A percentile compares a stretch with the other conserved stretches of the same genome.
phyloP scores from a whole-genome alignment of 371 early-diverging fungal genomes.

The Mycotypha africana region DNA sequence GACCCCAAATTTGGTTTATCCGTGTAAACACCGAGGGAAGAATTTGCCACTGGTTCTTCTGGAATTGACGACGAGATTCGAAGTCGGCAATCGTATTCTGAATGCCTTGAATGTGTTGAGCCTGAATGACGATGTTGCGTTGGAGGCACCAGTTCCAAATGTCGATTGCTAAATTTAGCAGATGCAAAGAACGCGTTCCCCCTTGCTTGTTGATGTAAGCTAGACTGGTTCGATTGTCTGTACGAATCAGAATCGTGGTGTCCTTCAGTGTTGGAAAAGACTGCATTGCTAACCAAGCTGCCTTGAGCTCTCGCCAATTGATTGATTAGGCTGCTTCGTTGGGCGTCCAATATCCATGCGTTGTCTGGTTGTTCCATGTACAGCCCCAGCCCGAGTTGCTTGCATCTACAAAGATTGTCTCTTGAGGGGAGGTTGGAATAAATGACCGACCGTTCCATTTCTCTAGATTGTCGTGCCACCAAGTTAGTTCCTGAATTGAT shows the following conservation, averaged over 20 bases:
- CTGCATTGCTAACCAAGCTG: background rate
- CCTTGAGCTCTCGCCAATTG: slow-evolving; percentile 14
- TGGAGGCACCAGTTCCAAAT: slow-evolving; percentile 17
- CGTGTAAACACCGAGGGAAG: background rate
- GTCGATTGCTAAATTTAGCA: slow-evolving; percentile 14
- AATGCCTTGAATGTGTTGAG: slow-evolving; percentile 15
- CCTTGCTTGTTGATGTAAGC: slow-evolving; percentile 26
- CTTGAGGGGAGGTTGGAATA: slow-evolving; percentile 1
- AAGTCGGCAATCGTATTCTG: slow-evolving; percentile 13
- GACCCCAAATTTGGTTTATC: background rate
- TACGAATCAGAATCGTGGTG: slow-evolving; percentile 12
- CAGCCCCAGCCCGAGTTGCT: slow-evolving; percentile 17
- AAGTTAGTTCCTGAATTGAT: background rate
- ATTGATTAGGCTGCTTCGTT: slow-evolving; percentile 12
- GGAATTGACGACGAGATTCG: slow-evolving; percentile 9
- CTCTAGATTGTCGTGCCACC: slow-evolving; percentile 4
- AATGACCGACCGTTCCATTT: slow-evolving; percentile 8
- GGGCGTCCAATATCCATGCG: slow-evolving; percentile 11
- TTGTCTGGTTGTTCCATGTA: background rate
- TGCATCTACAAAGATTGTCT: slow-evolving; percentile 11
- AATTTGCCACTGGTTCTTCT: slow-evolving; percentile 14
- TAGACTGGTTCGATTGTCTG: slow-evolving; percentile 23
- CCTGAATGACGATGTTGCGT: slow-evolving; percentile 8
- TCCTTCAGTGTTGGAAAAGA: background rate
- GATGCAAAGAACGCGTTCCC: slow-evolving; percentile 12